Conservation (phyloP, 257 asterid genomes). For the Eucommia ulmoides region DNA sequence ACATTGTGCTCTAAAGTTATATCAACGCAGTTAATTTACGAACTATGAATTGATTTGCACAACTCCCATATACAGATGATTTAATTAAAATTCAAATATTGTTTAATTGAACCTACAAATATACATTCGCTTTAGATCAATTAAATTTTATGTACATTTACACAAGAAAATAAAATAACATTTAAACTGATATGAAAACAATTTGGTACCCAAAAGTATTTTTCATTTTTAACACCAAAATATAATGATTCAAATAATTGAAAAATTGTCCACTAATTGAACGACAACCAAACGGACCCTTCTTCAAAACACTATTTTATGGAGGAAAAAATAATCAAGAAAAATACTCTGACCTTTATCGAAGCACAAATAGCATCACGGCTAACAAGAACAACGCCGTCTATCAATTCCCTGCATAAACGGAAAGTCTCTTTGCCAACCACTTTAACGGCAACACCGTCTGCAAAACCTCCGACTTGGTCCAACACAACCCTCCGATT, state of each 20-base stretch:
- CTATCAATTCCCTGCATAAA: slow-evolving; percentile 67
- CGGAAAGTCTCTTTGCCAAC: slow-evolving; percentile 88
- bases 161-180: background rate
- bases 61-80: too few species aligned
- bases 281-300: background rate
- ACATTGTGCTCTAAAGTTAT: too few species aligned
- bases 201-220: background rate
- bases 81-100: too few species aligned
- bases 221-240: too few species aligned
- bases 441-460: slow-evolving; percentile 95
- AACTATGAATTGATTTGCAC: too few species aligned
- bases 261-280: background rate
- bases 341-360: slow-evolving; percentile 55
- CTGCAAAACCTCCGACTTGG: slow-evolving; percentile 96
- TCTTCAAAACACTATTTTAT: too few species aligned
- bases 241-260: too few species aligned
- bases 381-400: slow-evolving; percentile 82
- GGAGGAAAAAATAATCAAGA: background rate
- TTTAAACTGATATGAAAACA: background rate
- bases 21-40: too few species aligned
- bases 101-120: too few species aligned
- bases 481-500: slow-evolving; percentile 68
- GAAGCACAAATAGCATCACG: slow-evolving; percentile 98
- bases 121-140: too few species aligned
- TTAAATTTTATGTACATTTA: too few species aligned